Conservation (phyloP, 2,329 filamentous ascomycete genomes). For the Cladosporium sp. region DNA sequence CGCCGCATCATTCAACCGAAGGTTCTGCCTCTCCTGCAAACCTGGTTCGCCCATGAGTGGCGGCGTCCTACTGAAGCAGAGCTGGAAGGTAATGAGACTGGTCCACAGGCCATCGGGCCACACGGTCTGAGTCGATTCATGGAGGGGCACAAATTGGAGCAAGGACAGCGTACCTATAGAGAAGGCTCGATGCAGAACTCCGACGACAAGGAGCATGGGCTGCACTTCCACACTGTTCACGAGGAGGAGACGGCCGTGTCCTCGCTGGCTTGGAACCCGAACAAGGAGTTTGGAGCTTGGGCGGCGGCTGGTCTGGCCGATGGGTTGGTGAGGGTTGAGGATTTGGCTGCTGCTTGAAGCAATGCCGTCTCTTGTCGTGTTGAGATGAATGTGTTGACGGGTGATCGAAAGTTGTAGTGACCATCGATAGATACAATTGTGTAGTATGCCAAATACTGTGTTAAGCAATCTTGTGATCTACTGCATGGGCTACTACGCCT, state of each 20-base stretch:
- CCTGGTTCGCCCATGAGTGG: constrained; percentile 63
- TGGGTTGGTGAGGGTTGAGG: constrained; percentile 54
- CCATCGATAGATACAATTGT: background rate
- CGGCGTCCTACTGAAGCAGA: constrained; percentile 33
- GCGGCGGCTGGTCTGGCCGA: constrained; percentile 53
- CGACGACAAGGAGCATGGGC: constrained; percentile 27
- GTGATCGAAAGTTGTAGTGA: background rate
- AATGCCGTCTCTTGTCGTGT: background rate
- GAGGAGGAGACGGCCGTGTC: constrained; percentile 50
- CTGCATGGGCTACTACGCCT: background rate
- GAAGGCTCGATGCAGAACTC: constrained; percentile 26
- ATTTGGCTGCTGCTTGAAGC: constrained; percentile 37
- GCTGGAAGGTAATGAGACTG: constrained; percentile 4
- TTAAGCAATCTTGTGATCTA: background rate
- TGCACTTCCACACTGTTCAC: constrained; percentile 44
- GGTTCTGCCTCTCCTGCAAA: constrained; percentile 55
- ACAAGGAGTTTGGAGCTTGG: constrained; percentile 52
- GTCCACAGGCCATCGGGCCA: constrained; percentile 12
- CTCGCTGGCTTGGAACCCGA: constrained; percentile 55
- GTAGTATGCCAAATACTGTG: background rate
- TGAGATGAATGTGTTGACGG: background rate
- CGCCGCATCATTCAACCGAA: constrained; percentile 54
- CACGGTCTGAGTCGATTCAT: constrained; percentile 39
- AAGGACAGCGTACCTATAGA: constrained; percentile 25
- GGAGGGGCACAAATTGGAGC: constrained; percentile 46